Evolutionary conservation across 495 filamentous ascomycete genomes (phyloP).

Genomic region (Pseudoneurospora amorphoporcata): DNA sequence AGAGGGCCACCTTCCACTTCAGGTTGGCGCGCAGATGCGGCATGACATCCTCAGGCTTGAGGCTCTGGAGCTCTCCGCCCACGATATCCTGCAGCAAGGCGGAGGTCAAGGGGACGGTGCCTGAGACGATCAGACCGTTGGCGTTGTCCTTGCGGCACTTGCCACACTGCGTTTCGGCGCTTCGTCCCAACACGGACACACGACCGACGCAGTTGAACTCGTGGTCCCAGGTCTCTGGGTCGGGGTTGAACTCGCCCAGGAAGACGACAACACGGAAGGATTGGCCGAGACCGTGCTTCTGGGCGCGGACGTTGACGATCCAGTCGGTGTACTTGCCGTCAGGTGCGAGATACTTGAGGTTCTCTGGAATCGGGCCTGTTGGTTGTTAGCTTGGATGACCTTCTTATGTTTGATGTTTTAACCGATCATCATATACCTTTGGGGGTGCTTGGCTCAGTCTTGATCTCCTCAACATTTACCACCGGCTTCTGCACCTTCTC

Average conservation of each 20-base stretch:
- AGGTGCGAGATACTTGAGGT: conserved; percentile 19
- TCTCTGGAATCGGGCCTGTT: conserved; percentile 10
- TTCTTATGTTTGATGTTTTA: neutral
- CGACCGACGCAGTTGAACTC: conserved; percentile 30
- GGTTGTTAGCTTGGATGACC: neutral
- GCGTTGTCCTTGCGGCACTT: conserved; percentile 24
- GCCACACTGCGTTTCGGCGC: conserved; percentile 20
- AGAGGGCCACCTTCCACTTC: conserved; percentile 25
- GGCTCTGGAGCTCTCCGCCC: conserved; percentile 14
- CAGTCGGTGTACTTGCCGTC: conserved; percentile 32
- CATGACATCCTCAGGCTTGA: conserved; percentile 25
- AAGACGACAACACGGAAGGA: conserved; percentile 34
- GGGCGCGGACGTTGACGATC: conserved; percentile 29
- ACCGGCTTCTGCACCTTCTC: conserved; percentile 1
- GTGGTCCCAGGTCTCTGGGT: conserved; percentile 19
- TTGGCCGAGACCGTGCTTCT: conserved; percentile 30
- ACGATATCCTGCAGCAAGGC: conserved; percentile 30
- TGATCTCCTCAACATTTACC: neutral
- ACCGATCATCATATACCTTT: neutral
- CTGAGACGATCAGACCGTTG: conserved; percentile 23
- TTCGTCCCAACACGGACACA: conserved; percentile 28
- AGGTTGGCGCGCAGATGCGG: conserved; percentile 25
- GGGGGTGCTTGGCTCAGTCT: neutral
- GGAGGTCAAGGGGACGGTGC: conserved; percentile 31
- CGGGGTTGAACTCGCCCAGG: conserved; percentile 24